phyloP scores from a whole-genome alignment of 2,329 filamentous ascomycete genomes.

The Aspergillus terreus region DNA sequence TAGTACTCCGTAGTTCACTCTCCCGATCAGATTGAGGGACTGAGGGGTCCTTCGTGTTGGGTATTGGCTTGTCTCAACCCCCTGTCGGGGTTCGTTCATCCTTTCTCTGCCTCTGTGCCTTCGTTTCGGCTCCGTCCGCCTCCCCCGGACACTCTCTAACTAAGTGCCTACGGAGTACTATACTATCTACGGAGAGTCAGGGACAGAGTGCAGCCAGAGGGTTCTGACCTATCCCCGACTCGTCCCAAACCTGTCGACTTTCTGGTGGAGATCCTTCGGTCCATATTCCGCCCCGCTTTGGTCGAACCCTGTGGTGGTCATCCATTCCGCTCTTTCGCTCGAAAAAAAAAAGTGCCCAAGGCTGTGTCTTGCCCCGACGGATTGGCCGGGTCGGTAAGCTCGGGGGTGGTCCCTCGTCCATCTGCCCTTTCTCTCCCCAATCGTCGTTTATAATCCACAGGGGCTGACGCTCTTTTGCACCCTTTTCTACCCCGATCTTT shows the following conservation, averaged over 20 bases:
- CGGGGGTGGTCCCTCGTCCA: background rate
- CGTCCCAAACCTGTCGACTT: background rate
- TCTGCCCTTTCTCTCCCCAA: background rate
- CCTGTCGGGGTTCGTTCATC: background rate
- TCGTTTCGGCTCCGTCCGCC: background rate
- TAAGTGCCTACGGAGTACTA: background rate
- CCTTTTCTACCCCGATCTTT: background rate
- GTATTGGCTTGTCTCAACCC: background rate
- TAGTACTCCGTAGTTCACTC: background rate
- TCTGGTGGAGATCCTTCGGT: background rate
- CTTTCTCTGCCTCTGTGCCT: background rate
- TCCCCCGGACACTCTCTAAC: background rate
- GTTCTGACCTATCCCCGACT: background rate
- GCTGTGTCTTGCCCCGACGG: background rate
- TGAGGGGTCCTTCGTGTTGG: background rate
- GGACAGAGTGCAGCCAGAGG: background rate
- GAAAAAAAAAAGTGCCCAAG: background rate
- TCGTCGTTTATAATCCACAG: background rate
- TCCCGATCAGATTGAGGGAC: too few relatives aligned
- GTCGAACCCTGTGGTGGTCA: background rate
- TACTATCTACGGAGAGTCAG: background rate
- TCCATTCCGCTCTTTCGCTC: background rate
- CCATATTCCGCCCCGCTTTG: background rate
- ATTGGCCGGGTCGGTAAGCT: conserved; percentile 4
- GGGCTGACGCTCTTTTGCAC: background rate